These are phyloP conservation scores for Aspergillus brunneoviolaceus DNA, from an alignment of 2,329 filamentous ascomycete species.

Conservation along the genomic window DNA sequence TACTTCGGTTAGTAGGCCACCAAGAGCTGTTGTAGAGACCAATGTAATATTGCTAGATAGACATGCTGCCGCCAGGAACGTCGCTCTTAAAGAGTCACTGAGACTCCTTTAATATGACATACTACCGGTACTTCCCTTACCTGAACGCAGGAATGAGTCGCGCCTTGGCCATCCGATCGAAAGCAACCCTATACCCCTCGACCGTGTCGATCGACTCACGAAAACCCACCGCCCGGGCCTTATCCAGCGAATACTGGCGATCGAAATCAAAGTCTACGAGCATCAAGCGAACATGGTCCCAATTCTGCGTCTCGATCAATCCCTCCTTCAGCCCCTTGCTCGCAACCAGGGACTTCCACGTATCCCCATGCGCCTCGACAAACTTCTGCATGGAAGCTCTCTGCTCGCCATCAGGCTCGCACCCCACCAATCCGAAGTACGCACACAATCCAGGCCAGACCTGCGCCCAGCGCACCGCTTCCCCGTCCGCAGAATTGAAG, in stretches of 20 bases:
- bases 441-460: slow-evolving; percentile 27
- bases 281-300: slow-evolving; percentile 20
- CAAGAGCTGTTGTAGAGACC: too few relatives aligned
- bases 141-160: slow-evolving; percentile 36
- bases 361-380: slow-evolving; percentile 11
- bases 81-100: too few relatives aligned
- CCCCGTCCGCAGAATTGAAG: slow-evolving; percentile 28
- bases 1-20: too few relatives aligned
- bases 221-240: slow-evolving; percentile 21
- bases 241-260: background rate
- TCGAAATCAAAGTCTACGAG: slow-evolving; percentile 25
- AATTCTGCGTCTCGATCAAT: slow-evolving; percentile 19
- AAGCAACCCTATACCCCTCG: slow-evolving; percentile 16
- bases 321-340: slow-evolving; percentile 17
- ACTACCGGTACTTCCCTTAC: too few relatives aligned
- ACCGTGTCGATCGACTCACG: slow-evolving; percentile 23
- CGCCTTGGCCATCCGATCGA: slow-evolving; percentile 25
- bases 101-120: too few relatives aligned
- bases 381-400: slow-evolving; percentile 13
- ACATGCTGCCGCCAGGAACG: too few relatives aligned
- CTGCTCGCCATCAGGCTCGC: slow-evolving; percentile 12
- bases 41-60: too few relatives aligned
- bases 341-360: slow-evolving; percentile 18
- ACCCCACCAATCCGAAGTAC: slow-evolving; percentile 29
- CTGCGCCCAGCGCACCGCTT: slow-evolving; percentile 22